Base-by-base conservation (phyloP, 768 basidiomycete species). In the Kwoniella dendrophila region DNA sequence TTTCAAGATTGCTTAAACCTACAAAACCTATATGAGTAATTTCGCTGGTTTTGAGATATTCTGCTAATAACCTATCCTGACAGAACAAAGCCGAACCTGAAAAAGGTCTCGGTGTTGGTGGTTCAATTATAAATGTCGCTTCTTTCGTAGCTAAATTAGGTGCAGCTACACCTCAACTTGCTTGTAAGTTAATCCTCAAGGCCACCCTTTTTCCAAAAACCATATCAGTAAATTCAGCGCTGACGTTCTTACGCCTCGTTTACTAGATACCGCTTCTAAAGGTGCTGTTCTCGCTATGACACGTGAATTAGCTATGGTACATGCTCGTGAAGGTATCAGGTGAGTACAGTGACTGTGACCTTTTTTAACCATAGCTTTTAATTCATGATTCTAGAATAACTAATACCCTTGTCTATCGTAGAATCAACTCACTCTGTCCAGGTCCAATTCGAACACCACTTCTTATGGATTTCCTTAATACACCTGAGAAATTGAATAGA, bases 281-380 rank as follows among this genome's bases (percentile, higher is more conserved):
- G 95, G 96, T 66, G 96, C 88, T 32, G 96, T 98, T n/a, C 86
- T 99, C 47, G 90, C 96, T 3, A 94, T 99, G 93, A 95, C 92
- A 16, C 87, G 96, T 38, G 96, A 99, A 76, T 84, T 98, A 32
- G 96, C 96, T 0, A 94, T 97, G 86, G 90, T 98, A 0, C 96
- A 99, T 79, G 96, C 96, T 44, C 84, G 89, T 64, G 96, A 99
- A 82, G 95, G 95, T 50, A 97, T 99, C 73, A 88, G 60, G 51
- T 59, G 48, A 59, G 58, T 57, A 5, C 20, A 33, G 24, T 30
- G 24, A 50, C 10, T 45, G n/a, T n/a, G n/a, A n/a, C n/a, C n/a
- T n/a, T 45, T 52, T n/a, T 50, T 50, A 5, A 24, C 20, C 43
- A 44, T 38, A 18, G 18, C 18, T 38, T 8, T 8, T 38, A 18